Base-by-base conservation (phyloP, 2,329 filamentous ascomycete genomes). In the Penicillium sp. region DNA sequence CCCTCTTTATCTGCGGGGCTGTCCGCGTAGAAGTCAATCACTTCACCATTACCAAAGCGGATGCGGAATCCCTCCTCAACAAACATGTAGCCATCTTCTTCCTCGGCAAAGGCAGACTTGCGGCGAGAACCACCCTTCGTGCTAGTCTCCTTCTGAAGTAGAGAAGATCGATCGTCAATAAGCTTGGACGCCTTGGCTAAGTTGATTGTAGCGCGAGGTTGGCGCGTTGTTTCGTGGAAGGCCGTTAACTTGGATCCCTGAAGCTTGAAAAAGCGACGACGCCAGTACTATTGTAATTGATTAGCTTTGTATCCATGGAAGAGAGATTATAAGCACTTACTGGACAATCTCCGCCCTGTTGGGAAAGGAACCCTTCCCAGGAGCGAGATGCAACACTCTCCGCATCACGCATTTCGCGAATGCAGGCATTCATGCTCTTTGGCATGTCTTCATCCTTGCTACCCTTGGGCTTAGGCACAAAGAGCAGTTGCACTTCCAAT, bases 61-160 rank as follows among this genome's bases (percentile, higher is more conserved):
- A 99, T 96, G 38, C 94, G 90, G 87, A 99, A 99, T 3, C 94
- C 94, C 73, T 99, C 94, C 74, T 99, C 94, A 50, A 99, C 93
- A 73, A 99, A 99, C 89, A 97, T 96, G 80, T 99, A 99, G 40
- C 94, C 94, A 72, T 99, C 94, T 76, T 99, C 94, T 63, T 99
- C 94, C 74, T 97, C 94, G 1, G 93, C 92, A 73, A 99, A 99
- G 11, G 90, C 94, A 33, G 92, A 97, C 73, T 95, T 91, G 53
- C 94, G 88, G 41, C 94, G 88, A 64, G 86, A 87, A 53, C 91
- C 90, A 61, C 84, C 84, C 70, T 87, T 89, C 55, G 88, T 88
- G 14, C 83, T 86, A 0, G 88, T 90, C 69, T 95, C 90, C 63
- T 90, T 91, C 67, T 96, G 89, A 7, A 88, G 90, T 45, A 99